A percentile compares a stretch with the other conserved stretches of the same genome.
Conservation (phyloP, 2,329 filamentous ascomycete genomes). For the Cyanodermella asteris region DNA sequence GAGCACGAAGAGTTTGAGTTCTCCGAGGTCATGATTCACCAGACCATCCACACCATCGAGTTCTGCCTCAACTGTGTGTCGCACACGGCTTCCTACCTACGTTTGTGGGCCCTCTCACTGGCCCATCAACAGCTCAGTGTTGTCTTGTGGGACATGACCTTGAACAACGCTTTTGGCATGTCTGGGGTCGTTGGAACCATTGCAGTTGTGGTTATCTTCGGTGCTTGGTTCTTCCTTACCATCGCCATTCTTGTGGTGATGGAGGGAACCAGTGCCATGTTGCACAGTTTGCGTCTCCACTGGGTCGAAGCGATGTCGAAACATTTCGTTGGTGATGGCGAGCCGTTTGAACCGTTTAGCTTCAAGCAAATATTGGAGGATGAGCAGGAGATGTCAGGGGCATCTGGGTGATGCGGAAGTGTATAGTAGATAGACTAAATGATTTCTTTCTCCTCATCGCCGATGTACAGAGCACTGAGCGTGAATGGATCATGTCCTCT, state of each 20-base stretch:
- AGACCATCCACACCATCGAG: conserved; percentile 97
- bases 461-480: too few species aligned
- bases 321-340: conserved; percentile 75
- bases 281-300: conserved; percentile 74
- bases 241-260: conserved; percentile 69
- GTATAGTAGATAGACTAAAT: too few species aligned
- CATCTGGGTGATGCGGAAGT: too few species aligned
- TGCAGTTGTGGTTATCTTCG: conserved; percentile 63
- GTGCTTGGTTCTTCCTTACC: conserved; percentile 73
- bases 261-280: conserved; percentile 91
- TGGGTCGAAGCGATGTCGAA: conserved; percentile 98
- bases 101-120: conserved; percentile 91
- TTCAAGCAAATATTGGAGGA: conserved; percentile 72
- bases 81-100: conserved; percentile 93
- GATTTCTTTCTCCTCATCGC: too few species aligned
- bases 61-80: conserved; percentile 99
- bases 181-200: conserved; percentile 49
- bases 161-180: conserved; percentile 50
- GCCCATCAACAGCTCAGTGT: conserved; percentile 94
- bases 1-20: conserved; percentile 97
- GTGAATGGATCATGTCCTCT: too few species aligned
- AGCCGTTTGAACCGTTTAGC: conserved; percentile 73
- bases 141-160: conserved; percentile 91
- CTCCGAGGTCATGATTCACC: conserved; percentile 92
- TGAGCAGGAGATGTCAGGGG: too few species aligned